Percentiles rank a stretch among this genome's conserved stretches.
phyloP scores from a whole-genome alignment of 768 basidiomycete species.

The Rhizopogon vulgaris region DNA sequence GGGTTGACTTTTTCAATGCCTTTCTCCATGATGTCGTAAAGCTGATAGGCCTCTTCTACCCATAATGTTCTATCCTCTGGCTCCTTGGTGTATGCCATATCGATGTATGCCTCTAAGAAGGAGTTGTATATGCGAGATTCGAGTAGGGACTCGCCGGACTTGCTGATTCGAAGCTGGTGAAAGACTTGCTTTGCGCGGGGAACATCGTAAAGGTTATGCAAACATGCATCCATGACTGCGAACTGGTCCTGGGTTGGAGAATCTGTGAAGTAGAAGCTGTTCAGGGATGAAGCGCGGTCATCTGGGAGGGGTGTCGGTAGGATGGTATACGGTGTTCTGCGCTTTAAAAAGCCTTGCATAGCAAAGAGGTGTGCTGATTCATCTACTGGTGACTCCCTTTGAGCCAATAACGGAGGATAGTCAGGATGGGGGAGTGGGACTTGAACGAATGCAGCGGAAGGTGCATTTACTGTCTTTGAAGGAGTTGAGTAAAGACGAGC shows the following conservation, averaged over 20 bases:
- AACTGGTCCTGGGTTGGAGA: slow-evolving; percentile 62
- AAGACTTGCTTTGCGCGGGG: slow-evolving; percentile 73
- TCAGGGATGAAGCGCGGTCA: slow-evolving; percentile 31
- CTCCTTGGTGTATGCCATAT: slow-evolving; percentile 48
- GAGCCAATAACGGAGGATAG: slow-evolving; percentile 34
- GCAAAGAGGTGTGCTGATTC: slow-evolving; percentile 21
- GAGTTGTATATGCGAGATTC: slow-evolving; percentile 52
- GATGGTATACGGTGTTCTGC: slow-evolving; percentile 45
- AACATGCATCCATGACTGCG: slow-evolving; percentile 79
- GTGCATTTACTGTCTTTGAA: slow-evolving; percentile 47
- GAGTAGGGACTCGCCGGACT: slow-evolving; percentile 40
- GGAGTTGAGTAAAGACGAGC: slow-evolving; percentile 68
- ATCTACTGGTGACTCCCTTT: slow-evolving; percentile 15
- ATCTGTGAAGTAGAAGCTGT: slow-evolving; percentile 56
- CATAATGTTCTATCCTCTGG: slow-evolving; percentile 41
- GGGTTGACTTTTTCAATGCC: slow-evolving; percentile 43
- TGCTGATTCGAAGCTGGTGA: slow-evolving; percentile 44
- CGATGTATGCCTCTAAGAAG: slow-evolving; percentile 59
- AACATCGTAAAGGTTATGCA: slow-evolving; percentile 71
- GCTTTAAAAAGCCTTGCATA: slow-evolving; percentile 47
- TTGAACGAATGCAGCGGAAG: slow-evolving; percentile 40
- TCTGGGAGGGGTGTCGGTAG: slow-evolving; percentile 63
- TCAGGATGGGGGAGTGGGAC: slow-evolving; percentile 31
- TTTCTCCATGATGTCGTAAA: slow-evolving; percentile 54
- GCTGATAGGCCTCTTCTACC: slow-evolving; percentile 54